phyloP scores from a whole-genome alignment of 306 rosid species.

The Casuarina equisetifolia region DNA sequence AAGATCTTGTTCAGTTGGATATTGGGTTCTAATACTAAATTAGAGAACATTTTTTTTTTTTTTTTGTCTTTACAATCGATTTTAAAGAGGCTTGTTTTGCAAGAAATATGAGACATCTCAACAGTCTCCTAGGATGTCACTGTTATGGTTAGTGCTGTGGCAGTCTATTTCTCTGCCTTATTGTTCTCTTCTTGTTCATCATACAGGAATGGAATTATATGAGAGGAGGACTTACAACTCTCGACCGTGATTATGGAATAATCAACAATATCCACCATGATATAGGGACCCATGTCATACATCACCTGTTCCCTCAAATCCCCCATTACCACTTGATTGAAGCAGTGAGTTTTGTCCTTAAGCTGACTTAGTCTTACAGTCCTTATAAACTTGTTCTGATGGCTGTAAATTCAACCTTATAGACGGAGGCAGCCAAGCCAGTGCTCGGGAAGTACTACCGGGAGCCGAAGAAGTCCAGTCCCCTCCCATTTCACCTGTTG shows the following conservation, averaged over 20 bases:
- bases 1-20: too few species aligned
- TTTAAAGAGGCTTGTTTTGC: too few species aligned
- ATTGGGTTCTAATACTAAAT: too few species aligned
- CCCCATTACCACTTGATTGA: constrained; percentile 65
- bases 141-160: neutral
- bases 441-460: constrained; percentile 74
- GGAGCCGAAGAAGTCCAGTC: constrained; percentile 74
- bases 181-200: constrained; percentile 15
- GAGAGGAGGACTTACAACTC: constrained; percentile 59
- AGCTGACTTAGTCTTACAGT: neutral
- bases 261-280: constrained; percentile 64
- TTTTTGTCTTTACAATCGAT: too few species aligned
- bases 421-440: constrained; percentile 93
- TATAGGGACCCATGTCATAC: constrained; percentile 61
- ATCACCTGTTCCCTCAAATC: constrained; percentile 66
- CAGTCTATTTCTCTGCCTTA: neutral
- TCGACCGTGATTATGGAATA: constrained; percentile 88
- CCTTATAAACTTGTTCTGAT: constrained; percentile 10
- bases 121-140: too few species aligned
- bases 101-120: too few species aligned
- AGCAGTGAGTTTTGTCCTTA: constrained; percentile 66
- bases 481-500: constrained; percentile 75
- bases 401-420: constrained; percentile 6
- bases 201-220: constrained; percentile 63
- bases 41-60: too few species aligned